Conservation (phyloP, 2,329 filamentous ascomycete species). For the Harringtonia lauricola region DNA sequence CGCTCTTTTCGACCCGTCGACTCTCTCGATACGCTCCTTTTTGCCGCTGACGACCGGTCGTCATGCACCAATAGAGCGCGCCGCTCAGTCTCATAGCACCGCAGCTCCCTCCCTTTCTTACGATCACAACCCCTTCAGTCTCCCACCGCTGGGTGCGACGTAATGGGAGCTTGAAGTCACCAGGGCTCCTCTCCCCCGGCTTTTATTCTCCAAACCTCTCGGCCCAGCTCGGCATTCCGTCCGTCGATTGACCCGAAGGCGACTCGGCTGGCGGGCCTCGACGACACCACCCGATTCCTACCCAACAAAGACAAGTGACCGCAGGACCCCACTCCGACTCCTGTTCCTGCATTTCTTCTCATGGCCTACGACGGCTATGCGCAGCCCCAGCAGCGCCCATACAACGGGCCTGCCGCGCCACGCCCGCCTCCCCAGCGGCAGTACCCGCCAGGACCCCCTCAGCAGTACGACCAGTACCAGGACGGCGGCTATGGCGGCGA, state of each 20-base stretch:
- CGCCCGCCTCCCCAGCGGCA: conserved; percentile 27
- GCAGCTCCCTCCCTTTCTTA: neutral
- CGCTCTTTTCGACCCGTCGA: neutral
- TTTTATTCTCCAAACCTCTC: too few species aligned
- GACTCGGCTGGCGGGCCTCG: too few species aligned
- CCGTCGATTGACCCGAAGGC: too few species aligned
- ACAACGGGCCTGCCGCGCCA: conserved; percentile 33
- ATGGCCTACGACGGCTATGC: conserved; percentile 43
- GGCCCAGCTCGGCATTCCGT: neutral
- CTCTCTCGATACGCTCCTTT: neutral
- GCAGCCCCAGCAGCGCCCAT: conserved; percentile 29
- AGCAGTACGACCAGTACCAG: conserved; percentile 35
- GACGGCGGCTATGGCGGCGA: conserved; percentile 22
- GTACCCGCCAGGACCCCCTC: conserved; percentile 20
- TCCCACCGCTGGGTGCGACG: neutral
- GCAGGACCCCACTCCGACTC: too few species aligned
- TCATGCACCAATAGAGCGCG: conserved; percentile 7
- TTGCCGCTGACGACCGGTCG: conserved; percentile 10
- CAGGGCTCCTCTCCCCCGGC: neutral
- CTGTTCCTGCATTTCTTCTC: neutral
- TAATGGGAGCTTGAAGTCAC: conserved; percentile 1
- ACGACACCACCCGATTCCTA: too few species aligned
- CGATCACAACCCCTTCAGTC: neutral
- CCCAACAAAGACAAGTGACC: too few species aligned
- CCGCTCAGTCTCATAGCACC: neutral